A percentile compares a stretch with the other conserved stretches of the same genome.
These are phyloP conservation scores for Coniferiporia sulphurascens DNA, from an alignment of 1,284 basidiomycete genomes.

Conservation along the genomic window DNA sequence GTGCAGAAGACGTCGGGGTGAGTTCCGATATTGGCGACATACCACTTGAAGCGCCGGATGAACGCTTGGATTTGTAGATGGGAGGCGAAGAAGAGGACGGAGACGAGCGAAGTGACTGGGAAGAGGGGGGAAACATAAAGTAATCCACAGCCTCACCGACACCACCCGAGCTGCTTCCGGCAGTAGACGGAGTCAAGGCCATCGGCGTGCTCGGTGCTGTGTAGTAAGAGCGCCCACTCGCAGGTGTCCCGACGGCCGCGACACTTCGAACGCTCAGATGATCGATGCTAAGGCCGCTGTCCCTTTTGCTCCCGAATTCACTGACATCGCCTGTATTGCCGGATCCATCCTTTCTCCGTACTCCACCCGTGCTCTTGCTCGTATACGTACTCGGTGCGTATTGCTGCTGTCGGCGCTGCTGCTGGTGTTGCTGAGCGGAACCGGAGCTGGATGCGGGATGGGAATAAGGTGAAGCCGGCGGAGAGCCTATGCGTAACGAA, in stretches of 20 bases:
- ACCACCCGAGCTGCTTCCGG: background rate
- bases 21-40: background rate
- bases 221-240: slow-evolving; percentile 1
- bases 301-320: background rate
- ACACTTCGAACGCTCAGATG: background rate
- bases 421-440: background rate
- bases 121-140: background rate
- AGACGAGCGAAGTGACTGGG: background rate
- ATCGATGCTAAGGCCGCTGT: background rate
- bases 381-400: background rate
- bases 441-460: background rate
- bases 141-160: background rate
- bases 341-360: background rate
- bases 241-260: background rate
- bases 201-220: slow-evolving; percentile 7
- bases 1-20: background rate
- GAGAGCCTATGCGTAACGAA: background rate
- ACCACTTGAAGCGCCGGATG: background rate
- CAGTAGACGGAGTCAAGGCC: background rate
- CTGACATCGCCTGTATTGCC: too few relatives aligned
- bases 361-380: background rate
- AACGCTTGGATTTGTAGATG: background rate
- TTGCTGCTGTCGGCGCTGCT: background rate
- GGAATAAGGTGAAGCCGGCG: background rate
- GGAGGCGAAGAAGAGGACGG: background rate